Evolutionary conservation across 116 monocot species (phyloP).

Genomic region (Posidonia oceanica): DNA sequence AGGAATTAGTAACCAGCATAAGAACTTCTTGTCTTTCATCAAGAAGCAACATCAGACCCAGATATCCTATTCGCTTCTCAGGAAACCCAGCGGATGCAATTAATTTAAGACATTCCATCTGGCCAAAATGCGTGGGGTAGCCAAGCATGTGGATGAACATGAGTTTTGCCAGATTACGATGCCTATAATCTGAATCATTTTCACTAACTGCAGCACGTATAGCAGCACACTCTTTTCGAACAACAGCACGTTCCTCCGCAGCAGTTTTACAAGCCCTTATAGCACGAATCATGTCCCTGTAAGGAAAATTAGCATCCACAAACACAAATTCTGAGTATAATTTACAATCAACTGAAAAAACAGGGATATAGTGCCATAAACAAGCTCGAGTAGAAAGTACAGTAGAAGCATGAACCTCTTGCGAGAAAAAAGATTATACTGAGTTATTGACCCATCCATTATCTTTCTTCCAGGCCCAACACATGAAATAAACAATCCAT

Average conservation of each 20-base stretch:
- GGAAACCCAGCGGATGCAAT: slow-evolving; percentile 93
- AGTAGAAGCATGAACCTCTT: too few species aligned
- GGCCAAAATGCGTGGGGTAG: slow-evolving; percentile 99
- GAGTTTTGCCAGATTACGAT: slow-evolving; percentile 94
- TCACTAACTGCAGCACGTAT: slow-evolving; percentile 97
- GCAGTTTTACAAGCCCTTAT: slow-evolving; percentile 99
- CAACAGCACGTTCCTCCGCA: slow-evolving; percentile 96
- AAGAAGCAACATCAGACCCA: slow-evolving; percentile 97
- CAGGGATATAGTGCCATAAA: too few species aligned
- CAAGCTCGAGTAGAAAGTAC: too few species aligned
- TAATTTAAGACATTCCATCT: slow-evolving; percentile 98
- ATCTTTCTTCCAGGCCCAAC: too few species aligned
- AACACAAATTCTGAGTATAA: background rate
- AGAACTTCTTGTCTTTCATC: slow-evolving; percentile 99
- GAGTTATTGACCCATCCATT: too few species aligned
- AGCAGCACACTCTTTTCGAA: slow-evolving; percentile 96
- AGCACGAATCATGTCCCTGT: slow-evolving; percentile 97
- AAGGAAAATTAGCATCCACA: slow-evolving; percentile 3
- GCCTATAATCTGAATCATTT: slow-evolving; percentile 92
- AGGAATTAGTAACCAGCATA: slow-evolving; percentile 98
- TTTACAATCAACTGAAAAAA: too few species aligned
- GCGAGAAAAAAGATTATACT: too few species aligned
- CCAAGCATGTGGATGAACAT: slow-evolving; percentile 99
- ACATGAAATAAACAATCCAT: too few species aligned
- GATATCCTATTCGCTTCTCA: slow-evolving; percentile 94